A percentile compares a stretch with the other conserved stretches of the same genome.
phyloP scores from a whole-genome alignment of 2,329 filamentous ascomycete species.

The Fusarium sp. region DNA sequence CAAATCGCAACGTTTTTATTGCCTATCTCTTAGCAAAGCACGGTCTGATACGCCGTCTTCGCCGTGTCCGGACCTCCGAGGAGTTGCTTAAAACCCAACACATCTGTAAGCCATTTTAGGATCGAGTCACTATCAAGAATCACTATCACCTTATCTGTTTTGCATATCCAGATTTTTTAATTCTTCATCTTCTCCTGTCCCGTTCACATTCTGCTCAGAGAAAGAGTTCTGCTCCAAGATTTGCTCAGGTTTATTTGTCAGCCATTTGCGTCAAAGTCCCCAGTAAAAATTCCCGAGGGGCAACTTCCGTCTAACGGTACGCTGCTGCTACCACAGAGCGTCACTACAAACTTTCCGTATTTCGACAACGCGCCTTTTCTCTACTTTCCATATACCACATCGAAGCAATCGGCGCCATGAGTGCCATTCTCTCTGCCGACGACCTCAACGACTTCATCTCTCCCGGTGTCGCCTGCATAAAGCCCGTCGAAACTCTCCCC shows the following conservation, averaged over 20 bases:
- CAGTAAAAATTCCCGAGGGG: conserved; percentile 25
- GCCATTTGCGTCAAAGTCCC: conserved; percentile 28
- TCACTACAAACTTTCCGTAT: conserved; percentile 20
- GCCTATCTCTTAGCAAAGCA: conserved; percentile 38
- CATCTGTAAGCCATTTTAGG: conserved; percentile 8
- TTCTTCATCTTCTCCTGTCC: background rate
- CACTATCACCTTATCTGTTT: conserved; percentile 20
- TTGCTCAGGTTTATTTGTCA: conserved; percentile 47
- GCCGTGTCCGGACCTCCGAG: conserved; percentile 40
- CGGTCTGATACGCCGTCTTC: conserved; percentile 31
- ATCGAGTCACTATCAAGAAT: conserved; percentile 15
- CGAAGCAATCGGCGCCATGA: conserved; percentile 73
- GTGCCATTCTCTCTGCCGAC: conserved; percentile 95
- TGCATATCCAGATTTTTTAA: background rate
- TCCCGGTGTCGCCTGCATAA: conserved; percentile 97
- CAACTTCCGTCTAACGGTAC: conserved; percentile 19
- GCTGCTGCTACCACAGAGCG: conserved; percentile 31
- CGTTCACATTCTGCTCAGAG: background rate
- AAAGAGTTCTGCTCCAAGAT: conserved; percentile 1
- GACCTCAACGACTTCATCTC: conserved; percentile 99
- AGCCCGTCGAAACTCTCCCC: conserved; percentile 94
- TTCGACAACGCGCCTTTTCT: conserved; percentile 1
- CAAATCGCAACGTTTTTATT: conserved; percentile 55
- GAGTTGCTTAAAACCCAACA: conserved; percentile 37
- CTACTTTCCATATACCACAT: background rate